Conservation (phyloP, 2,329 filamentous ascomycete species). For the Curvularia hawaiiensis region DNA sequence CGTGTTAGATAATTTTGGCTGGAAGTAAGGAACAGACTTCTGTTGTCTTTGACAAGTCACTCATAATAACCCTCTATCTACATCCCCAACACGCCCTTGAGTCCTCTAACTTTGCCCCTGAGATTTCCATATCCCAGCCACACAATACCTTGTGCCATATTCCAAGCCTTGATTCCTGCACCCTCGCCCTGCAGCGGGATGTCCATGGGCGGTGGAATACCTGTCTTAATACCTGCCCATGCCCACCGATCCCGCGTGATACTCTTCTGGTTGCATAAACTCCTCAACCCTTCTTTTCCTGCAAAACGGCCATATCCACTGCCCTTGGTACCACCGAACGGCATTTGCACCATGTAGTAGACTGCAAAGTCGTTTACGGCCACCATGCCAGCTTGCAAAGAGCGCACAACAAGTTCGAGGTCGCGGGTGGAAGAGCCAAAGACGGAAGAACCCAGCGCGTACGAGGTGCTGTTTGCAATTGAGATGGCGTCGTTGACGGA, state of each 20-base stretch:
- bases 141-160: constrained; percentile 53
- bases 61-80: constrained; percentile 8
- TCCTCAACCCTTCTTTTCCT: constrained; percentile 83
- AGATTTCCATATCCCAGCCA: constrained; percentile 54
- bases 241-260: constrained; percentile 78
- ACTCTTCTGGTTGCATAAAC: constrained; percentile 85
- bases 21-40: too few relatives aligned
- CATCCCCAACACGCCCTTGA: constrained; percentile 47
- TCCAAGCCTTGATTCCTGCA: constrained; percentile 46
- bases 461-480: constrained; percentile 82
- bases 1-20: constrained; percentile 32
- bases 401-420: constrained; percentile 67
- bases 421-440: constrained; percentile 70
- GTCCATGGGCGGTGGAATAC: constrained; percentile 78
- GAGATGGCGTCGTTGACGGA: constrained; percentile 70
- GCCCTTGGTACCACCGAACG: constrained; percentile 89
- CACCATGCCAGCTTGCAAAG: constrained; percentile 85
- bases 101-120: constrained; percentile 46
- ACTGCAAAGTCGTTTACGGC: constrained; percentile 94
- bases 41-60: neutral
- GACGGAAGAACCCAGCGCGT: constrained; percentile 86
- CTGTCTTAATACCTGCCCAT: constrained; percentile 66
- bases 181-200: constrained; percentile 69
- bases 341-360: constrained; percentile 91
- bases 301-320: constrained; percentile 93